A percentile compares a stretch with the other conserved stretches of the same genome.
Evolutionary conservation across 116 monocot species (phyloP).

Genomic region (Iris pallida): DNA sequence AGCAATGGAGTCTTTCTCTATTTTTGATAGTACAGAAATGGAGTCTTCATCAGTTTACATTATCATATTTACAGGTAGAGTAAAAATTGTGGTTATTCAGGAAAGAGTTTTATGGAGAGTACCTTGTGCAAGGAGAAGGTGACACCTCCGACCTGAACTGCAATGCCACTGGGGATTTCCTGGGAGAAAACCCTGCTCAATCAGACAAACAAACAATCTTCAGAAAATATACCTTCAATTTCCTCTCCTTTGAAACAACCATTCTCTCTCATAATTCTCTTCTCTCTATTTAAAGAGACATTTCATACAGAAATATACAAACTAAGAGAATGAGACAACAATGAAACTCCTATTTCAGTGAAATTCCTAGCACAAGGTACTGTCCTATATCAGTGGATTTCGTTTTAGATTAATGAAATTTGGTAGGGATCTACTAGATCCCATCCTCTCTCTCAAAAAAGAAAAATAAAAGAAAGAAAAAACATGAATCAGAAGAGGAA

Average conservation of each 20-base stretch:
- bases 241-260: not conserved
- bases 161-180: conserved; percentile 65
- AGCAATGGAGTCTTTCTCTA: not conserved
- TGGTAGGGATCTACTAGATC: no score
- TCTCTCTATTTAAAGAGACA: not conserved
- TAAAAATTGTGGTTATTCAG: not conserved
- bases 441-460: no score
- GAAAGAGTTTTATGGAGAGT: not conserved
- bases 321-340: not conserved
- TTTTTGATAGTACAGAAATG: not conserved
- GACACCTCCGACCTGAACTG: conserved; percentile 43
- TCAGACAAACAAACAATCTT: not conserved
- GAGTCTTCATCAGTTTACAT: not conserved
- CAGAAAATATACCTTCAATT: not conserved
- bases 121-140: conserved; percentile 80
- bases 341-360: not conserved
- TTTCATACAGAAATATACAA: not conserved
- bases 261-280: not conserved
- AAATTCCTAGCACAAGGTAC: not conserved
- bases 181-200: conserved; percentile 65
- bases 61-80: not conserved
- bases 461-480: no score
- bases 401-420: no score
- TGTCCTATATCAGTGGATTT: no score
- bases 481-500: not conserved